Percentiles rank a stretch among this genome's conserved stretches.
Conservation (phyloP, 495 filamentous ascomycete species). For the Podospora fimiseda region DNA sequence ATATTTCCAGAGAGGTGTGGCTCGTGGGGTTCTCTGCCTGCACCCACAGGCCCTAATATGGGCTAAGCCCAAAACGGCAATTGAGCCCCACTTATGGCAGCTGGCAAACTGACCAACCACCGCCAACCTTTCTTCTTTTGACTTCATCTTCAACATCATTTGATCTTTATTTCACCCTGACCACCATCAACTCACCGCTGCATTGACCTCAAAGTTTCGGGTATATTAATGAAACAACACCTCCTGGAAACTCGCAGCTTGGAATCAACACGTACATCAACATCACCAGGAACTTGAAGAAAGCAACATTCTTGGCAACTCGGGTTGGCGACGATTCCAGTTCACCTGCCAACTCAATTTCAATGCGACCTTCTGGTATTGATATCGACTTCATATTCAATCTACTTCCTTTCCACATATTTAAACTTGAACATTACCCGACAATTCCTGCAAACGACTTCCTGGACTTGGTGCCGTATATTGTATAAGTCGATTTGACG, state of each 20-base stretch:
- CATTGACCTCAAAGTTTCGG: not conserved
- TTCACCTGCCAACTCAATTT: not conserved
- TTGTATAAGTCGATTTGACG: conserved; percentile 24
- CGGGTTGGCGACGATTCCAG: not conserved
- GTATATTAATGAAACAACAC: too few species aligned
- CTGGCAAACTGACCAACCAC: conserved; percentile 9
- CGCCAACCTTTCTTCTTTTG: not conserved
- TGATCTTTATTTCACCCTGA: not conserved
- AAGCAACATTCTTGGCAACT: not conserved
- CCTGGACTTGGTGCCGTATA: conserved; percentile 42
- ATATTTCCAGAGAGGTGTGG: conserved; percentile 25
- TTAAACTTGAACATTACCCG: conserved; percentile 28
- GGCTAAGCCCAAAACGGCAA: conserved; percentile 19
- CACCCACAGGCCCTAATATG: conserved; percentile 23
- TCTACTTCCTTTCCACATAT: not conserved
- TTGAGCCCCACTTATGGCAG: conserved; percentile 4
- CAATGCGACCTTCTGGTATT: not conserved
- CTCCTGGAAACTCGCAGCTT: too few species aligned
- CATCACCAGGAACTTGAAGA: not conserved
- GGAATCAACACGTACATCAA: too few species aligned
- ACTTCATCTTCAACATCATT: conserved; percentile 1
- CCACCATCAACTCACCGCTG: not conserved
- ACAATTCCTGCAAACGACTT: conserved; percentile 40
- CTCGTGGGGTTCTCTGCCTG: conserved; percentile 22
- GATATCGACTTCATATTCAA: not conserved